phyloP scores from a whole-genome alignment of 1,139 yeast species.

The Candida mesenterica region DNA sequence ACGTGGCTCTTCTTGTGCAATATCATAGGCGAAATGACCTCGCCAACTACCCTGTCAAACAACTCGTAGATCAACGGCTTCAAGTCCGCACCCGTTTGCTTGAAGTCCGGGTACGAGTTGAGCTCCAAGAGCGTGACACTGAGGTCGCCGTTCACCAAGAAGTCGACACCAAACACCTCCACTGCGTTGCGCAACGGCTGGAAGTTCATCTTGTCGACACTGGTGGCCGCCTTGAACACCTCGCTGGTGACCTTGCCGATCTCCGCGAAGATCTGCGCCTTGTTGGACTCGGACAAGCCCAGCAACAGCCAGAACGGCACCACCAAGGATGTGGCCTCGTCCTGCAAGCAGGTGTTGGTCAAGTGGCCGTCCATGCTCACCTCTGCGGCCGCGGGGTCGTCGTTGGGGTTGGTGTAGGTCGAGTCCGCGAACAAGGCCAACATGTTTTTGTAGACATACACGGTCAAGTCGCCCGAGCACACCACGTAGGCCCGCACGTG shows the following conservation, averaged over 20 bases:
- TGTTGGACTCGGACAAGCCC: slow-evolving; percentile 37
- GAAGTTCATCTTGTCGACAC: slow-evolving; percentile 80
- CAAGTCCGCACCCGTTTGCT: slow-evolving; percentile 84
- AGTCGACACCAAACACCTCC: slow-evolving; percentile 88
- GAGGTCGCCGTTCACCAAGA: slow-evolving; percentile 59
- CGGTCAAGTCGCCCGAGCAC: slow-evolving; percentile 69
- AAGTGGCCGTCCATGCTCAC: slow-evolving; percentile 67
- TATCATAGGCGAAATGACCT: slow-evolving; percentile 15
- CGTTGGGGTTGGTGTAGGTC: slow-evolving; percentile 43
- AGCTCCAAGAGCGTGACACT: slow-evolving; percentile 72
- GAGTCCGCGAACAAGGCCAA: slow-evolving; percentile 74
- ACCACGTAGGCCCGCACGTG: slow-evolving; percentile 88
- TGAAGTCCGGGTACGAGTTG: slow-evolving; percentile 93
- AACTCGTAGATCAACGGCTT: slow-evolving; percentile 61
- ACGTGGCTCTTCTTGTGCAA: background rate
- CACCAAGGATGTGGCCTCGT: slow-evolving; percentile 48
- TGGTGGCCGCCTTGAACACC: slow-evolving; percentile 77
- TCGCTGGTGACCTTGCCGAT: slow-evolving; percentile 66
- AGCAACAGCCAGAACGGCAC: slow-evolving; percentile 63
- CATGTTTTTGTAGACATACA: slow-evolving; percentile 76
- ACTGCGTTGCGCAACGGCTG: slow-evolving; percentile 82
- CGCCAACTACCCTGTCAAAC: slow-evolving; percentile 47
- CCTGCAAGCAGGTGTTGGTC: slow-evolving; percentile 91
- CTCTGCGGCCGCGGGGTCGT: slow-evolving; percentile 10
- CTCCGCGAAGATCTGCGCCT: slow-evolving; percentile 46